Percentiles rank a stretch among this genome's conserved stretches.
phyloP scores from a whole-genome alignment of 2,329 filamentous ascomycete genomes.

The Laburnicola sp. region DNA sequence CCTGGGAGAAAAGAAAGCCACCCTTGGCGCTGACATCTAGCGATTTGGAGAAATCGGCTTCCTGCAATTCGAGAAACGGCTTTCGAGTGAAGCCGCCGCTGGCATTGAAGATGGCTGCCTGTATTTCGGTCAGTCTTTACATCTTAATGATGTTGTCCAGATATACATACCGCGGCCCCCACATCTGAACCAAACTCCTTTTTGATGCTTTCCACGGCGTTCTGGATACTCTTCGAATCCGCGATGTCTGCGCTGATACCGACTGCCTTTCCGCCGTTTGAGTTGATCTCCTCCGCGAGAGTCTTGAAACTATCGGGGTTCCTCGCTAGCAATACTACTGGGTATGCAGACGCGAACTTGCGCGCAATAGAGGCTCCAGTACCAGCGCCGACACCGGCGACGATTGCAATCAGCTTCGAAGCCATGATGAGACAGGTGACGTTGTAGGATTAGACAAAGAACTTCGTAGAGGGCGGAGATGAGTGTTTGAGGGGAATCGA shows the following conservation, averaged over 20 bases:
- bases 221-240: constrained; percentile 56
- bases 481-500: too few relatives aligned
- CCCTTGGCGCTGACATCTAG: constrained; percentile 58
- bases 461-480: too few relatives aligned
- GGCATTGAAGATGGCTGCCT: constrained; percentile 71
- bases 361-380: constrained; percentile 65
- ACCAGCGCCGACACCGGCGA: constrained; percentile 73
- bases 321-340: constrained; percentile 74
- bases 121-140: background rate
- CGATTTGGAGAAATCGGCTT: constrained; percentile 58
- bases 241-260: constrained; percentile 69
- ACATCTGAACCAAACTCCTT: constrained; percentile 59
- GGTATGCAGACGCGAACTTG: constrained; percentile 65
- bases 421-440: constrained; percentile 5
- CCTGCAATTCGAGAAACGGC: constrained; percentile 62
- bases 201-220: constrained; percentile 64
- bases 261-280: constrained; percentile 67
- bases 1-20: constrained; percentile 75
- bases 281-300: constrained; percentile 70
- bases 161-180: constrained; percentile 35
- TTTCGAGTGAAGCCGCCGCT: constrained; percentile 61
- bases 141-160: background rate
- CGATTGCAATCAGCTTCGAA: background rate
- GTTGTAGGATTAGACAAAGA: background rate
- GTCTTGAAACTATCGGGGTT: constrained; percentile 64